Percentiles rank a stretch among this genome's conserved stretches.
These are phyloP conservation scores for Trichoderma sp. DNA, from an alignment of 2,329 filamentous ascomycete species.

Conservation along the genomic window DNA sequence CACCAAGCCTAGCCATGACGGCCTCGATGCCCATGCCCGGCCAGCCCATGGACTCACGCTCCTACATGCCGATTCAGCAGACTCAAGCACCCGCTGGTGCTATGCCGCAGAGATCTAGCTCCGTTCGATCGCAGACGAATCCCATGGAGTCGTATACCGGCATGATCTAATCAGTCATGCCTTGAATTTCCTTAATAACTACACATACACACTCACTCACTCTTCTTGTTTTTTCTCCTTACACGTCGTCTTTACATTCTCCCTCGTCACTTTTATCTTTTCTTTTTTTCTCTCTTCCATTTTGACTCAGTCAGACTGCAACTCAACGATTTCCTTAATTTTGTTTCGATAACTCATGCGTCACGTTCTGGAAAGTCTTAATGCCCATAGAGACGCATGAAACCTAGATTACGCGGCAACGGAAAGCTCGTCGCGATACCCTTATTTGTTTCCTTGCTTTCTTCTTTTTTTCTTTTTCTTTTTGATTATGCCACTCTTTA, in stretches of 20 bases:
- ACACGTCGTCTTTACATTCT: background rate
- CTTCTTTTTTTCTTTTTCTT: background rate
- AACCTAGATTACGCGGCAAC: conserved; percentile 16
- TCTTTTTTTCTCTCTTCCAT: background rate
- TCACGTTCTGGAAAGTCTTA: conserved; percentile 13
- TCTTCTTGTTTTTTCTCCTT: background rate
- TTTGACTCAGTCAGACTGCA: background rate
- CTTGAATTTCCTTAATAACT: background rate
- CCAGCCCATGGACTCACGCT: conserved; percentile 7
- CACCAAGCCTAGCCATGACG: conserved; percentile 3
- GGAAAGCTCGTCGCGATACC: background rate
- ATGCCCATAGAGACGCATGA: conserved; percentile 19
- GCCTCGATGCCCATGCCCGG: conserved; percentile 16
- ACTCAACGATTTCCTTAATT: conserved; percentile 32
- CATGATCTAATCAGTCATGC: background rate
- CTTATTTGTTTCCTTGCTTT: background rate
- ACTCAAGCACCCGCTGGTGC: background rate
- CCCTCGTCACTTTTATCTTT: background rate
- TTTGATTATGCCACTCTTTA: conserved; percentile 11
- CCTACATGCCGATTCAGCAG: conserved; percentile 14
- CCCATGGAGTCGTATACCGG: background rate
- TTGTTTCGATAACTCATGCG: conserved; percentile 16
- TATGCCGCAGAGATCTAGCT: conserved; percentile 9
- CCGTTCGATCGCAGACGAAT: background rate
- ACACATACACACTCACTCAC: background rate